Base-by-base conservation (phyloP, 2,329 filamentous ascomycete species). In the Reticulascus tulasneorum region DNA sequence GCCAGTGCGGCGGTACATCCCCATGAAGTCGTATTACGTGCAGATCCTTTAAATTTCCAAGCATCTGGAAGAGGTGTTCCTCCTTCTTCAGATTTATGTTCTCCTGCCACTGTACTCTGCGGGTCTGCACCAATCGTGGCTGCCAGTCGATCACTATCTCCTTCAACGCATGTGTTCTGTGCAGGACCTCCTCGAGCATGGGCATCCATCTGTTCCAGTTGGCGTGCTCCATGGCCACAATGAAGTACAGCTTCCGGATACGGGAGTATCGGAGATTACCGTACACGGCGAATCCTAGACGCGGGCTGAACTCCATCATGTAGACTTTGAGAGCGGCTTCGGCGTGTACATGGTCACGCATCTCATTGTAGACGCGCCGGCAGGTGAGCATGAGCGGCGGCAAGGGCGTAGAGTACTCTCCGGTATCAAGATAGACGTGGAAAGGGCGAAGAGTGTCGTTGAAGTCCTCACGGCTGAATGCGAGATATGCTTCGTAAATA, bases 141-240 rank as follows among this genome's bases (percentile, higher is more conserved):
- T 42, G 37, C 56, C 56, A 59, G 33, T 59, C 56, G n/a, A 59
- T 29, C 4, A 52, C 37, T 9, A 59, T 23, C 13, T 49, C 44
- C 9, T 33, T 19, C n/a, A 59, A 38, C 9, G 38, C 39, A 5
- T 12, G 20, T 3, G 48, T 29, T 2, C 40, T 44, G 11, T 23
- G 23, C 16, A 47, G 10, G 3, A 54, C 50, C 9, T 49, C 45
- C 1, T 34, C 36, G n/a, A 58, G 50, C 25, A 57, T 49, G 5
- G 35, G 40, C 6, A 59, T 29, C 56, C 56, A 59, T 3, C 40
- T 36, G 27, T 59, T 59, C 54, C 54, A 59, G 33, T 55, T 48
- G 4, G 56, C 45, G 18, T 55, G 40, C 24, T 56, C 53, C 18
- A 49, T 48, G 2, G 48, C 43, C 4, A 58, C 32, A 13, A 56